Base-by-base conservation (phyloP, 2,329 filamentous ascomycete species). In the Penicillium decumbens region DNA sequence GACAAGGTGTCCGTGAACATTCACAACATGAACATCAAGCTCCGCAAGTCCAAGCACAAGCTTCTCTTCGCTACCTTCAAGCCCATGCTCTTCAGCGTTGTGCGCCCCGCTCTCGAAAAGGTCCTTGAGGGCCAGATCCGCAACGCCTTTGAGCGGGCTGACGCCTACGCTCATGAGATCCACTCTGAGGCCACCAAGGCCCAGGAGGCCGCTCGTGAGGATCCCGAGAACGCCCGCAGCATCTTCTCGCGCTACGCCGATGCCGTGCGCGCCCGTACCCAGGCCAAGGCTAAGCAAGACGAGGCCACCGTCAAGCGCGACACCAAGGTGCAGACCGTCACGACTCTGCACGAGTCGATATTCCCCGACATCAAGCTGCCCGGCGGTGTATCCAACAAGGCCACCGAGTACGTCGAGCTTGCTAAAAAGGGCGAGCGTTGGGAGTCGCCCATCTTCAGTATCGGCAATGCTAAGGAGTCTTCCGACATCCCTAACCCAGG, bases 41-140 rank as follows among this genome's bases (percentile, higher is more conserved):
- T 98, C 58, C 90, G 91, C 79, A 83, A 95, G 77, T 96, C 91
- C 45, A 95, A 86, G 70, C 91, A 97, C 80, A 98, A 96, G 81
- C 65, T 93, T 10, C 79, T 97, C 20, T 95, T 97, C 71, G 77
- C 76, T 47, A 67, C 96, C 32, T 86, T 92, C 78, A 96, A 96
- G 79, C 89, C 91, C 4, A 68, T 97, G 24, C 78, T 95, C 58
- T 80, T 96, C 67, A 89, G 85, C 73, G 82, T 90, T 25, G 81
- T 98, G 62, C 85, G 87, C 41, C 90, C 92, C 29, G 87, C 82
- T 15, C 77, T 98, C 50, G 84, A 93, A 72, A 95, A 93, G 79
- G 87, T 87, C 1, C 74, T 95, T 1, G 92, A 95, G 76, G 89
- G 92, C 75, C 82, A 89, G 61, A 89, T 98, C 73, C 89, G 86